A percentile compares a stretch with the other conserved stretches of the same genome.
Conservation (phyloP, 2,329 filamentous ascomycete species). For the Dactylellina sp. region DNA sequence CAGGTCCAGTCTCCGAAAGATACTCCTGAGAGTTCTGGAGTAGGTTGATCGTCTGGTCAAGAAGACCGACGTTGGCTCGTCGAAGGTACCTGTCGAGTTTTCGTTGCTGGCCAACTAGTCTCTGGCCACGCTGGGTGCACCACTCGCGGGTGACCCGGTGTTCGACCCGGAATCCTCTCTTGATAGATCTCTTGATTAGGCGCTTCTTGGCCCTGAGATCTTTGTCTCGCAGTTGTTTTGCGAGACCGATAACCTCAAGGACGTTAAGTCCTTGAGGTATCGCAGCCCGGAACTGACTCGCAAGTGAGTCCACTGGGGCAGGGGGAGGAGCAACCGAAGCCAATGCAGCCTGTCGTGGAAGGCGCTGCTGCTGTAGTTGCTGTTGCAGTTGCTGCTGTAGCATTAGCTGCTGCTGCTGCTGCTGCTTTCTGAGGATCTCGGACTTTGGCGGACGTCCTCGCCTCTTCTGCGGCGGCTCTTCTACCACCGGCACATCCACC, state of each 20-base stretch:
- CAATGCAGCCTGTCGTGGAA: neutral
- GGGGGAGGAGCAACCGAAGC: neutral
- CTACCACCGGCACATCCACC: conserved; percentile 18
- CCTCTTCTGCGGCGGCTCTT: conserved; percentile 46
- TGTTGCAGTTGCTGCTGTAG: conserved; percentile 6
- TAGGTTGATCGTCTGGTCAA: conserved; percentile 45
- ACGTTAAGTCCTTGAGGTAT: conserved; percentile 40
- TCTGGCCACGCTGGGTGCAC: conserved; percentile 38
- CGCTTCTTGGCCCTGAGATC: conserved; percentile 33
- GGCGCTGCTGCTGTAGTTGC: conserved; percentile 16
- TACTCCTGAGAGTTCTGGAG: conserved; percentile 28
- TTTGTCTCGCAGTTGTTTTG: conserved; percentile 38
- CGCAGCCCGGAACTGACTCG: conserved; percentile 30
- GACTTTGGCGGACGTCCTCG: conserved; percentile 50
- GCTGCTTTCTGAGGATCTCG: conserved; percentile 21
- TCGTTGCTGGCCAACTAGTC: conserved; percentile 23
- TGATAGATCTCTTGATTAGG: conserved; percentile 41
- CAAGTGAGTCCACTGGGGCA: conserved; percentile 21
- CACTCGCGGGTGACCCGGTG: conserved; percentile 48
- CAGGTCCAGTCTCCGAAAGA: conserved; percentile 35
- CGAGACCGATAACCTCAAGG: conserved; percentile 31
- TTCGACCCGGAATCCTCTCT: conserved; percentile 44
- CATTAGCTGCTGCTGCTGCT: neutral
- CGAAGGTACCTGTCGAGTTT: conserved; percentile 44
- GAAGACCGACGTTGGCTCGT: conserved; percentile 42